Evolutionary conservation across 2,329 filamentous ascomycete genomes (phyloP), one percentile per base, ranked within the genome.

Genomic region (Dryadomyces quercus-mongolicae): DNA sequence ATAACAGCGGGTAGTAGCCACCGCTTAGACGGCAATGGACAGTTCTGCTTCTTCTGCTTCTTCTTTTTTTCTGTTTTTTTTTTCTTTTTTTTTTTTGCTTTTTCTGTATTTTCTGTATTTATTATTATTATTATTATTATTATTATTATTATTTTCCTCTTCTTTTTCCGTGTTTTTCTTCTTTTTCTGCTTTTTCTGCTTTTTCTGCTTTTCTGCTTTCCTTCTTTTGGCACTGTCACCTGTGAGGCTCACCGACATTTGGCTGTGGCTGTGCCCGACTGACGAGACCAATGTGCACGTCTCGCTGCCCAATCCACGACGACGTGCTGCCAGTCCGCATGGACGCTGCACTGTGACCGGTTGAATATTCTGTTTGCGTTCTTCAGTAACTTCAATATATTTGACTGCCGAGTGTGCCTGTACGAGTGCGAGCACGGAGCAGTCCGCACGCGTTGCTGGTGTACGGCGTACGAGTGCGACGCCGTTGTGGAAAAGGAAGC

Each of bases 201-300:
- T 12, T 16, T 12, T 12, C 36, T 12, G 36, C 8, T 40, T 40
- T 40, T 12, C 36, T 40, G 25, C 25, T 31, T n/a, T n/a, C n/a
- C 34, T 38, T 7, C 34, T 38, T 7, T 16, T 16, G 36, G 36
- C 36, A 12, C 36, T 40, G 36, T 40, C 15, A 12, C 36, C 36
- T 22, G 16, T 49, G 31, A 34, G 48, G 49, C 36, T 50, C 49
- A 50, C 49, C 49, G 49, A 50, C 49, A 50, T 50, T 50, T 50
- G 36, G 36, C 48, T 8, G 49, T 42, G 36, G 49, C 34, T 22
- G 49, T 50, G 49, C 36, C 36, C 49, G 20, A 36, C 31, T 49
- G 15, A 6, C 16, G 3, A 48, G 25, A 31, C 25, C 25, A 31
- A 31, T 31, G 25, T 31, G 25, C 25, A 31, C 25, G 15, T 34